A percentile compares a stretch with the other conserved stretches of the same genome.
Evolutionary conservation across 345 rosid species (phyloP).

Genomic region (Eucalyptus tenuipes): DNA sequence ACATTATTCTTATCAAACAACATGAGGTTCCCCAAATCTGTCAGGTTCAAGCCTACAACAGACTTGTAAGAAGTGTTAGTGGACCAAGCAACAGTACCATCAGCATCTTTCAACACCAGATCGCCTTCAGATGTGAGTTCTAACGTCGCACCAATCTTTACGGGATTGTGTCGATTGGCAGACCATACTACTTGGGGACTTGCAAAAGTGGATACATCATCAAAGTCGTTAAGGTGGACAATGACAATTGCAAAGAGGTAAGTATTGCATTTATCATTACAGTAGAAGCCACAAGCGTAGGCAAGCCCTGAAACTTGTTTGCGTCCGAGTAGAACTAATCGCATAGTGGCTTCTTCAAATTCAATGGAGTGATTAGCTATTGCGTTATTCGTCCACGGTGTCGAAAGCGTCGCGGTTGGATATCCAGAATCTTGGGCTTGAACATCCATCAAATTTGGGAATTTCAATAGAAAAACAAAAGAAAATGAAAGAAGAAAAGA

Average conservation of each 20-base stretch:
- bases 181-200: no score
- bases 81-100: constrained; percentile 4
- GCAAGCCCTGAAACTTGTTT: background rate
- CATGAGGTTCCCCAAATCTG: background rate
- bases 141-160: background rate
- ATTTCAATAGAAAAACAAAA: background rate
- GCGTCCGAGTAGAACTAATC: background rate
- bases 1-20: background rate
- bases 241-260: background rate
- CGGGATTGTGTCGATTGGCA: background rate
- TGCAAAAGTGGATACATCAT: rapidly evolving
- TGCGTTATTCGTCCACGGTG: background rate
- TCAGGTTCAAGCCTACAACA: background rate
- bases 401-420: background rate
- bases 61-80: background rate
- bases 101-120: background rate
- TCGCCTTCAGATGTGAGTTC: background rate
- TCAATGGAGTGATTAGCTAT: background rate
- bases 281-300: background rate
- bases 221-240: rapidly evolving
- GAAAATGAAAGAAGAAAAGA: background rate
- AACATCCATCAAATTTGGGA: background rate
- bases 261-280: background rate
- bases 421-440: background rate
- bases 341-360: rapidly evolving